Evolutionary conservation across 257 asterid genomes (phyloP).

Genomic region (Striga asiatica): DNA sequence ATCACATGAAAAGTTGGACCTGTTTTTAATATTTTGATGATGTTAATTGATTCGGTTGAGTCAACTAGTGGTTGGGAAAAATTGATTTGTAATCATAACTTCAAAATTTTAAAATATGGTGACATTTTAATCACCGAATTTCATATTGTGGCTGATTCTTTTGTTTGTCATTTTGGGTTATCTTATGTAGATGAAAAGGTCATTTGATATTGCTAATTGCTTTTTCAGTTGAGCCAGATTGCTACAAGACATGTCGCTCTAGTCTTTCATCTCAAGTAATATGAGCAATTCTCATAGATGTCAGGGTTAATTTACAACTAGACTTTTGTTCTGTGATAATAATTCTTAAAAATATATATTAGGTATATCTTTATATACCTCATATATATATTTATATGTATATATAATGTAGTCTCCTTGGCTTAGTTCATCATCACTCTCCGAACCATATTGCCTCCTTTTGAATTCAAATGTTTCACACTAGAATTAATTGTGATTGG

Average conservation of each 20-base stretch:
- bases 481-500: background rate
- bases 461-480: background rate
- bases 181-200: background rate
- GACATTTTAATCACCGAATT: background rate
- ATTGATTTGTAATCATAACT: no score
- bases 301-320: background rate
- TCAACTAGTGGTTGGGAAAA: no score
- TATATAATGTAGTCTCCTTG: background rate
- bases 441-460: background rate
- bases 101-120: no score
- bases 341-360: no score
- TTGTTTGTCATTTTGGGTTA: background rate
- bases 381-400: background rate
- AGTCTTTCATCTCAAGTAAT: background rate
- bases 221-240: background rate
- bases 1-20: no score
- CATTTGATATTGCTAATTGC: background rate
- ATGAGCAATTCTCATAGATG: background rate
- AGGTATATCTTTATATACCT: no score
- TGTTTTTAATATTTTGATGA: no score
- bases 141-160: background rate
- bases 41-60: no score
- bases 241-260: background rate
- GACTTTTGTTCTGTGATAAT: background rate
- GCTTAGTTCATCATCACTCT: background rate